Evolutionary conservation across 2,329 filamentous ascomycete species (phyloP).

Genomic region (Ophiostoma quercus): DNA sequence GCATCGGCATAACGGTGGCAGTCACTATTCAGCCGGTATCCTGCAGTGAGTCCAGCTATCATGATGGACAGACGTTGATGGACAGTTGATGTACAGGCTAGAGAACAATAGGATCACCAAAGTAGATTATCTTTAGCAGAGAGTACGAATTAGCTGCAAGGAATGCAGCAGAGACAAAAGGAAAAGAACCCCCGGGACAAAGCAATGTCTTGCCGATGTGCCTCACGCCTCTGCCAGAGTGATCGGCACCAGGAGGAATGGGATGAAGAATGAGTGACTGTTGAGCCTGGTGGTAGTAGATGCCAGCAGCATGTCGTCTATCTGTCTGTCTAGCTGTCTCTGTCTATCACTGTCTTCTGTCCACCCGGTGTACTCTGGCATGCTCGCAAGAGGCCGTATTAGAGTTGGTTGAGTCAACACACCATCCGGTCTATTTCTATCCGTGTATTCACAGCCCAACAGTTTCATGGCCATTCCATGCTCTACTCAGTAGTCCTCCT

Average conservation of each 20-base stretch:
- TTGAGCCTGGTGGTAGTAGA: not conserved
- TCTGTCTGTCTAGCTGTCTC: too few relatives aligned
- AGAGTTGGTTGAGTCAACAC: not conserved
- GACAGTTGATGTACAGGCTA: not conserved
- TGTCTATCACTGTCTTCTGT: too few relatives aligned
- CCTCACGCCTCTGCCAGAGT: too few relatives aligned
- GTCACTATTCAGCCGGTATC: too few relatives aligned
- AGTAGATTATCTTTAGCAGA: not conserved
- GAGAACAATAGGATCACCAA: constrained; percentile 1
- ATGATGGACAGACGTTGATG: not conserved
- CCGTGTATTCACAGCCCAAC: not conserved
- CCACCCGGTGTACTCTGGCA: not conserved
- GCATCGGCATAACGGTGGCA: not conserved
- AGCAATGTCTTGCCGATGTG: not conserved
- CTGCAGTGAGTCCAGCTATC: too few relatives aligned
- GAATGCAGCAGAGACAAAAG: not conserved
- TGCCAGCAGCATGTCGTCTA: not conserved
- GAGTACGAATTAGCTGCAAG: not conserved
- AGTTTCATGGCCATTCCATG: not conserved
- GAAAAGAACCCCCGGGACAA: not conserved
- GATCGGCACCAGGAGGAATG: not conserved
- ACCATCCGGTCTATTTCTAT: not conserved
- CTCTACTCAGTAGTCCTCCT: too few relatives aligned
- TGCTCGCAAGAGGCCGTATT: not conserved
- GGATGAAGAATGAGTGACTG: not conserved